Base-by-base conservation (phyloP, 305 asterid genomes). In the Fraxinus paxiana region DNA sequence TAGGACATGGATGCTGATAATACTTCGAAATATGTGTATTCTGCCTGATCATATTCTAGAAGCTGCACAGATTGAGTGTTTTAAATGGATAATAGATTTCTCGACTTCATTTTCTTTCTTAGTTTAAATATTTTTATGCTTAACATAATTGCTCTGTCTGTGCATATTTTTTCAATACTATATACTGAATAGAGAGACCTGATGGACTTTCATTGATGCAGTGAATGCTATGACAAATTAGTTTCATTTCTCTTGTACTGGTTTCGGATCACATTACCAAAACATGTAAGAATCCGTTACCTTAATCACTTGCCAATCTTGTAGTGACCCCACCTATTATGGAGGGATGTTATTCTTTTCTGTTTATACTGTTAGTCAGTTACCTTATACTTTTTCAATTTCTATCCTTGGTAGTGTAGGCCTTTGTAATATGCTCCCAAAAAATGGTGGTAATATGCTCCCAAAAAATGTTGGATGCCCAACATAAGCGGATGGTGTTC, bases 211-310 rank as follows among this genome's bases (percentile, higher is more conserved):
- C 61, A 59, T 74, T 15, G 30, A 79, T 89, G 89, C 96, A 95
- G 99, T 13, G 95, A 88, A 24, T 96, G 99, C 87, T 90, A 88
- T 35, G 97, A 90, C 86, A 94, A 91, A 70, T 56, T 96, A 83
- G 93, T 94, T 77, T 89, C 98, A 0, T 94, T 90, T 82, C 93
- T 96, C 56, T 83, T 96, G 88, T 96, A 96, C 90, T 96, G 99
- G 99, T 96, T 90, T 82, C 93, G 99, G 54, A 78, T 94, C 87
- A 86, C 97, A 63, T 31, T 92, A 90, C 95, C 97, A 56, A 82
- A 79, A 80, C 85, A 84, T 73, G 99, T 95, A 90, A 90, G 96
- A 83, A 77, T 81, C 77, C 28, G 41, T 75, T 73, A n/a, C 51
- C 48, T 82, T 37, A 0, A 37, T 5, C 33, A 18, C 9, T 81